Evolutionary conservation across 805 yeast species (phyloP), one percentile per base, ranked within the genome.

Genomic region (Myxozyma nipponensis): DNA sequence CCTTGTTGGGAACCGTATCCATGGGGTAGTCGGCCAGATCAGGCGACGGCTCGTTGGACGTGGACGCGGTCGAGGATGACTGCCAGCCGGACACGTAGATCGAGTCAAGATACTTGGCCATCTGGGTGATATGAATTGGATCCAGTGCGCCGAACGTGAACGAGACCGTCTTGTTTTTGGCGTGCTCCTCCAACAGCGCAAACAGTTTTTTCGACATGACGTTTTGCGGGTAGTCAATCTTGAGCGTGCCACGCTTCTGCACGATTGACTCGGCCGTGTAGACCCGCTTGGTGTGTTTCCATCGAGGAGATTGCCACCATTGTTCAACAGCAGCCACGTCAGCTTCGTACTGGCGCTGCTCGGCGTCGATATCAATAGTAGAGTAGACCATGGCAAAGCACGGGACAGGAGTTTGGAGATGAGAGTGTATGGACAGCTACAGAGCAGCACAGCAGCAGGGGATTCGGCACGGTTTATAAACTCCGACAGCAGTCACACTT

Each of bases 1-100:
- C 96, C 77, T 91, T 91, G 77, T 90, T 90, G 66, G 98, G 98
- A 56, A 91, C 98, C 26, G 98, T 91, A 71, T 91, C 97, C 86
- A 85, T 85, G 52, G 98, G 98, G 72, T 91, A 91, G 72, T 91
- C 98, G 46, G 98, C 98, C 66, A 91, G 79, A 76, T 91, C 98
- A 50, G 98, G 98, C 38, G 95, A 87, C 32, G 98, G 98, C 74
- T 91, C 98, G 69, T 91, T 91, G 37, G 96, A 86, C 38, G 96
- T 86, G 17, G 97, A 89, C 47, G 98, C 97, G 47, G 98, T 91
- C 21, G 97, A 89, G 42, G 96, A 89, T 70, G 95, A 90, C 76
- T 91, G 98, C 98, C 98, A 91, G 47, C 98, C 98, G 38, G 95
- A 85, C 58, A 91, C 95, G 70, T 91, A 91, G 62, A 91, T 79